Evolutionary conservation across 257 asterid species (phyloP).

Genomic region (Ehretia macrophylla): DNA sequence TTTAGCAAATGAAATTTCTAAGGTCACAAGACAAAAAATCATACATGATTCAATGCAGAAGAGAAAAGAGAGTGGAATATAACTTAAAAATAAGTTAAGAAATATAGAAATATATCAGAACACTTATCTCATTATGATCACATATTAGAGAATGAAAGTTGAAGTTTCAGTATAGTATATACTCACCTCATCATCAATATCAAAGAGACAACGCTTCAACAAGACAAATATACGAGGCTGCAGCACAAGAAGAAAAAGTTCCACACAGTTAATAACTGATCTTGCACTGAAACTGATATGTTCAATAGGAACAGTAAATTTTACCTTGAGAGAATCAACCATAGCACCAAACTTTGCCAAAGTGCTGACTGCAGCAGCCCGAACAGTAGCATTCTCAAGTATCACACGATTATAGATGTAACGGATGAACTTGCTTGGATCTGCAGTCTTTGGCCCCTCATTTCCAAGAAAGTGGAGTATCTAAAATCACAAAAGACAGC

Average conservation of each 20-base stretch:
- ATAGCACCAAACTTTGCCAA: conserved; percentile 87
- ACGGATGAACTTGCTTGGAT: conserved; percentile 86
- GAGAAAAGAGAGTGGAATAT: neutral
- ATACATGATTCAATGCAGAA: too few species aligned
- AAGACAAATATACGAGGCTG: conserved; percentile 87
- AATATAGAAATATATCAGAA: neutral
- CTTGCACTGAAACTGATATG: neutral
- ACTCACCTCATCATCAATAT: conserved; percentile 91
- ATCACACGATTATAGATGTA: conserved; percentile 88
- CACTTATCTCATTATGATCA: conserved; percentile 1
- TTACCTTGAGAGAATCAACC: conserved; percentile 82
- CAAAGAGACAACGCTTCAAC: conserved; percentile 82
- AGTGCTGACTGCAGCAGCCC: conserved; percentile 95
- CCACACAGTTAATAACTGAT: conserved; percentile 16
- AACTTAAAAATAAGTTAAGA: neutral
- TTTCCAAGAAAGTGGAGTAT: conserved; percentile 94
- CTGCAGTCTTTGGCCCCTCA: conserved; percentile 95
- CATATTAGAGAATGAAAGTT: neutral
- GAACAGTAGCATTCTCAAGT: conserved; percentile 91
- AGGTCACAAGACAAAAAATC: too few species aligned
- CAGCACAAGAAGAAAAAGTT: conserved; percentile 24
- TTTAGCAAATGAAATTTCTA: too few species aligned
- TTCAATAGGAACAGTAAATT: conserved; percentile 14
- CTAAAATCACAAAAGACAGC: conserved; percentile 26
- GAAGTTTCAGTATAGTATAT: too few species aligned